A percentile compares a stretch with the other conserved stretches of the same genome.
Conservation (phyloP, 2,329 filamentous ascomycete species). For the Trichoderma oligosporum region DNA sequence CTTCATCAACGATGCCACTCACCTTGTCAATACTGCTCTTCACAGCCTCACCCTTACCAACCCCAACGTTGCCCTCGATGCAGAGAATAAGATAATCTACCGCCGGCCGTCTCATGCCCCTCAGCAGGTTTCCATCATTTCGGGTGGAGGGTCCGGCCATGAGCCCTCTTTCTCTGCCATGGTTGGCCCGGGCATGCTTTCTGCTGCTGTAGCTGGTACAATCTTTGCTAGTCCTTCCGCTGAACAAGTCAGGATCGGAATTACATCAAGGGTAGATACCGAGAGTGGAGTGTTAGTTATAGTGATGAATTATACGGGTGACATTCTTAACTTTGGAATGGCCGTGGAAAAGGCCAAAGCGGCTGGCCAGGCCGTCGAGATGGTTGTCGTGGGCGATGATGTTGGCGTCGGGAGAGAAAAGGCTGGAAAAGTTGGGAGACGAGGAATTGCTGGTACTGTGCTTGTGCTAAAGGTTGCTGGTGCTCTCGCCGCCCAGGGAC, state of each 20-base stretch:
- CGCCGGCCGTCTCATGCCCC: constrained; percentile 52
- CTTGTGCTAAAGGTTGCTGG: constrained; percentile 88
- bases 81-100: constrained; percentile 79
- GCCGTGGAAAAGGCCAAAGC: constrained; percentile 88
- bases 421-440: constrained; percentile 85
- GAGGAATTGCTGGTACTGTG: constrained; percentile 88
- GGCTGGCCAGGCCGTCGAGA: constrained; percentile 71
- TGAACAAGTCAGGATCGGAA: constrained; percentile 75
- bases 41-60: constrained; percentile 77
- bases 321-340: constrained; percentile 89
- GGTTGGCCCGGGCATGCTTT: constrained; percentile 76
- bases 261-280: constrained; percentile 67
- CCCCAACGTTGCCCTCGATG: constrained; percentile 75
- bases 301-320: constrained; percentile 92
- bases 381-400: constrained; percentile 90
- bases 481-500: constrained; percentile 71
- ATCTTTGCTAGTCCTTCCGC: constrained; percentile 81
- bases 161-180: constrained; percentile 85
- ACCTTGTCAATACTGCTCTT: constrained; percentile 74
- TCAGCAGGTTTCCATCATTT: constrained; percentile 75
- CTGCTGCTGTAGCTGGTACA: constrained; percentile 78
- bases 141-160: constrained; percentile 85
- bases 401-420: constrained; percentile 78
- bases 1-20: constrained; percentile 80
- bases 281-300: constrained; percentile 78